Base-by-base conservation (phyloP, 208 protist genomes). In the Crithidia brevicula region DNA sequence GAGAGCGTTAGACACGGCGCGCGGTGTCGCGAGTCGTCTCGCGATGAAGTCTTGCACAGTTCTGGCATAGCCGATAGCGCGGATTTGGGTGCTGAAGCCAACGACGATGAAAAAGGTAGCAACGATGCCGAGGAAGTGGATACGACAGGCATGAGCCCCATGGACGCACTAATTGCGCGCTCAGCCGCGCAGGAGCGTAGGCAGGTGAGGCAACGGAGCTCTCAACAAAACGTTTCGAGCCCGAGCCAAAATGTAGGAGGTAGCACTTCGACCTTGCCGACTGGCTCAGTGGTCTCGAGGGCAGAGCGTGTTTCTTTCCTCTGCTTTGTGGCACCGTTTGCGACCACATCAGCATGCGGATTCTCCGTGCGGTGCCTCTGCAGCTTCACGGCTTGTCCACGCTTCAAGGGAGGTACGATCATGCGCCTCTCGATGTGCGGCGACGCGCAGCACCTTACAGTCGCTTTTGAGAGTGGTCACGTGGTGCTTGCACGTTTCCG, bases 391-490 rank as follows among this genome's bases (percentile, higher is more conserved):
- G 68, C 73, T 1, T 75, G 76, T 53, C 60, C 49, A 18, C 56
- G 31, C n/a, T 77, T 89, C 36, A 91, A 95, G 54, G 82, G 81
- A 33, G 89, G 89, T n/a, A 81, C 51, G 1, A 87, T 93, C n/a
- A 93, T 95, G 89, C 76, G 79, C 27, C 69, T 92, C 27, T 63
- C 62, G n/a, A 79, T 84, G 50, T 74, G 78, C 47, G 70, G 80
- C 18, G 58, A 77, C 27, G 73, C 59, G n/a, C 51, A 53, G 60
- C 75, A 76, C 54, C n/a, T 85, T 20, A 43, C 43, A 11, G 76
- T 82, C n/a, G 68, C 70, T 25, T 91, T 95, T 70, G 89, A 95
- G 61, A 95, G 89, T 54, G 89, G 89, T 1, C 86, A 95, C 64
- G 59, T 94, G 16, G 57, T 79, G 4, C 70, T 94, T 59, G 64